These are phyloP conservation scores for Xylogone sp. DNA, from an alignment of 2,329 filamentous ascomycete genomes.

Conservation along the genomic window DNA sequence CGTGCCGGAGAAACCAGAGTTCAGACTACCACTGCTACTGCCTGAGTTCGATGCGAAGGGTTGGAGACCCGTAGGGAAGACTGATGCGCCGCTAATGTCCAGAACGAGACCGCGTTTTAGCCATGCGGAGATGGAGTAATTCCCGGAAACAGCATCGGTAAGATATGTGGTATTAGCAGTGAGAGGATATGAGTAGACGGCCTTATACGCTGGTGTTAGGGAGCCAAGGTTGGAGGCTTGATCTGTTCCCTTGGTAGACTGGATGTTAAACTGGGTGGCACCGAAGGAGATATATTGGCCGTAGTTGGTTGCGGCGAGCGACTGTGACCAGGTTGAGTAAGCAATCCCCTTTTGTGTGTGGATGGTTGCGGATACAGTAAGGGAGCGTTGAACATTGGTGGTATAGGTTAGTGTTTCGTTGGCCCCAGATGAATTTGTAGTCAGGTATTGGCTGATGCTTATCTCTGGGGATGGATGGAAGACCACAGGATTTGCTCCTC, in stretches of 20 bases:
- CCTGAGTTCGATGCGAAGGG: conserved; percentile 36
- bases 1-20: conserved; percentile 31
- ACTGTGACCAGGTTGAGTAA: conserved; percentile 53
- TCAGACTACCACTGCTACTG: conserved; percentile 3
- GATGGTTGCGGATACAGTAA: conserved; percentile 51
- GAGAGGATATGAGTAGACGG: conserved; percentile 57
- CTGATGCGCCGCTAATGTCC: conserved; percentile 37
- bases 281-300: conserved; percentile 52
- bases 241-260: conserved; percentile 47
- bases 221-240: conserved; percentile 22
- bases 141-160: conserved; percentile 36
- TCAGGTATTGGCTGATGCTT: conserved; percentile 44
- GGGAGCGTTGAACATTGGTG: conserved; percentile 49
- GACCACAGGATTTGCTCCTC: conserved; percentile 36
- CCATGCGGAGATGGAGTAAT: conserved; percentile 44
- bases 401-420: conserved; percentile 59
- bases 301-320: conserved; percentile 50
- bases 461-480: conserved; percentile 39
- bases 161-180: conserved; percentile 50
- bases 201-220: conserved; percentile 19
- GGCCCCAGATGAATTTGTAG: conserved; percentile 42
- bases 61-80: conserved; percentile 59
- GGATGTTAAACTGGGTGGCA: conserved; percentile 47
- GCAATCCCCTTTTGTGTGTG: conserved; percentile 41
- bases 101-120: conserved; percentile 47